These are phyloP conservation scores for Sugiyamaella paludigena DNA, from an alignment of 1,139 yeast species.

Conservation along the genomic window DNA sequence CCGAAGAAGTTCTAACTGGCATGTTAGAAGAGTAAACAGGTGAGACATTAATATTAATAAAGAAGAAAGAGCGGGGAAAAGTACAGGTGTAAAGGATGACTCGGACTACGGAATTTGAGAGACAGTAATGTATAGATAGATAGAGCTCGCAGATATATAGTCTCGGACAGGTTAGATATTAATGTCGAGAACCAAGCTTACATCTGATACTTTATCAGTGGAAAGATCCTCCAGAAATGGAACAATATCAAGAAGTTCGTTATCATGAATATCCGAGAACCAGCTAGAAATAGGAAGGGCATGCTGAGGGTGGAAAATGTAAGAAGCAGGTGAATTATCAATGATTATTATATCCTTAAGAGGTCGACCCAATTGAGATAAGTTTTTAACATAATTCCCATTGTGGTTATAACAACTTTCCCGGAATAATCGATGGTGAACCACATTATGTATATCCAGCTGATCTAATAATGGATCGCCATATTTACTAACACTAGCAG, in stretches of 20 bases:
- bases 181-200: constrained; percentile 34
- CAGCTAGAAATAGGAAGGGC: constrained; percentile 98
- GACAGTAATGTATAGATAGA: too few species aligned
- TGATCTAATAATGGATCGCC: constrained; percentile 94
- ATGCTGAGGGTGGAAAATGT: constrained; percentile 95
- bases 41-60: too few species aligned
- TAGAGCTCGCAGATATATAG: too few species aligned
- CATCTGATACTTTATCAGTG: constrained; percentile 64
- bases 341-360: constrained; percentile 79
- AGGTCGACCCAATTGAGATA: constrained; percentile 92
- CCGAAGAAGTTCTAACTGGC: too few species aligned
- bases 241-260: constrained; percentile 84
- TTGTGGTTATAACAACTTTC: constrained; percentile 79
- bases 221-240: constrained; percentile 89
- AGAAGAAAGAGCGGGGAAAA: too few species aligned
- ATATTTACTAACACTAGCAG: constrained; percentile 92
- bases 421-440: constrained; percentile 90
- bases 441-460: constrained; percentile 65
- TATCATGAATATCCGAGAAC: constrained; percentile 98
- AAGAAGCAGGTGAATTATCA: constrained; percentile 96
- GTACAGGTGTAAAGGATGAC: too few species aligned
- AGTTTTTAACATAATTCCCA: constrained; percentile 91
- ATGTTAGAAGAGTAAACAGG: too few species aligned
- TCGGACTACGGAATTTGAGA: too few species aligned
- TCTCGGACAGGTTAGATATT: constrained; percentile 13